Percentiles rank a stretch among this genome's conserved stretches.
Conservation (phyloP, 257 asterid species). For the Oldenlandia corymbosa region DNA sequence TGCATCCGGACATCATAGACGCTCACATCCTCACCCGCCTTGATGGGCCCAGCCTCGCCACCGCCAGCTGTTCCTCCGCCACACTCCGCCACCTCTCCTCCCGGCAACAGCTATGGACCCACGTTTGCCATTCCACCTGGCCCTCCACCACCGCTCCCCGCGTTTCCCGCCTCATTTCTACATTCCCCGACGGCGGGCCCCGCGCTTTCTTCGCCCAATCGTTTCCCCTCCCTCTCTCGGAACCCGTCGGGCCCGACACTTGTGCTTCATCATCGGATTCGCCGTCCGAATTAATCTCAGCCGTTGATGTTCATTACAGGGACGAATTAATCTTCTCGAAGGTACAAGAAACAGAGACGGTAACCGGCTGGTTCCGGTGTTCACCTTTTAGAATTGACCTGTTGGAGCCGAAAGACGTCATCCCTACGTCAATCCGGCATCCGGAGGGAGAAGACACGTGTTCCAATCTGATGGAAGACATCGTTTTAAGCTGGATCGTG, state of each 20-base stretch:
- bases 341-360: slow-evolving; percentile 54
- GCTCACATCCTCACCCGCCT: slow-evolving; percentile 56
- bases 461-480: slow-evolving; percentile 20
- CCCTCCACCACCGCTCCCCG: slow-evolving; percentile 60
- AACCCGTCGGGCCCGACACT: too few species aligned
- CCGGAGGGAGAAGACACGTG: slow-evolving; percentile 45
- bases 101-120: slow-evolving; percentile 46
- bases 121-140: slow-evolving; percentile 64
- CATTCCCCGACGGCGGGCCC: slow-evolving; percentile 54
- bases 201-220: slow-evolving; percentile 63
- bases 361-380: slow-evolving; percentile 69
- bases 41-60: slow-evolving; percentile 64
- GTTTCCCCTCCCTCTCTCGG: slow-evolving; percentile 29
- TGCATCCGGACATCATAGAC: slow-evolving; percentile 55
- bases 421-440: slow-evolving; percentile 43
- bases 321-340: slow-evolving; percentile 36
- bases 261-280: slow-evolving; percentile 6
- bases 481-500: slow-evolving; percentile 73
- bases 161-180: slow-evolving; percentile 39
- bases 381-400: slow-evolving; percentile 81
- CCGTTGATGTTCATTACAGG: slow-evolving; percentile 62
- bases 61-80: slow-evolving; percentile 52
- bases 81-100: slow-evolving; percentile 54
- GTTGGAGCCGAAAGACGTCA: slow-evolving; percentile 65
- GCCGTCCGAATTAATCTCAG: slow-evolving; percentile 52